These are phyloP conservation scores for Globisporangium nunn DNA, from an alignment of 352 stramenopile species.

Conservation along the genomic window DNA sequence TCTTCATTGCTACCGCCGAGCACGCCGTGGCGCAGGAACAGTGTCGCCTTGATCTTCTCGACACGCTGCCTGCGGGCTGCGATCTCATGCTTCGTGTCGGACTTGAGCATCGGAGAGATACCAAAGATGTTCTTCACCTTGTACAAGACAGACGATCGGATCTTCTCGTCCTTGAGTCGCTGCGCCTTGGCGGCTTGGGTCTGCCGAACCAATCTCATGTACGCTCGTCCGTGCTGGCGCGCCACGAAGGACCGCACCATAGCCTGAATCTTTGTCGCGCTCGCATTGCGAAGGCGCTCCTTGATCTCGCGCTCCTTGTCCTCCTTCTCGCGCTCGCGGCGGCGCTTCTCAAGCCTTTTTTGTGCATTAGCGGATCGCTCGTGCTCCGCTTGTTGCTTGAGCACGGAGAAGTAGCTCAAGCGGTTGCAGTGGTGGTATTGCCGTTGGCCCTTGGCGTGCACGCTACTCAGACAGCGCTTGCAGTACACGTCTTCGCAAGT, in stretches of 20 bases:
- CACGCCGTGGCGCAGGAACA: conserved; percentile 35
- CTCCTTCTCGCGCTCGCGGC: conserved; percentile 21
- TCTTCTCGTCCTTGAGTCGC: conserved; percentile 32
- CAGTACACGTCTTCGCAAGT: conserved; percentile 59
- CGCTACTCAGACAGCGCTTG: conserved; percentile 52
- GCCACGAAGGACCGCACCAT: conserved; percentile 26
- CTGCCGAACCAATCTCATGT: conserved; percentile 46
- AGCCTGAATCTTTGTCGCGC: conserved; percentile 37
- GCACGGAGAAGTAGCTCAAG: conserved; percentile 62
- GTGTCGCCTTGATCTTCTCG: conserved; percentile 31
- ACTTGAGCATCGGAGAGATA: conserved; percentile 32
- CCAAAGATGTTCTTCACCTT: conserved; percentile 32
- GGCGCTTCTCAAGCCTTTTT: conserved; percentile 25
- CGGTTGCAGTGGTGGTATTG: conserved; percentile 47
- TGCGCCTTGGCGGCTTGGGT: conserved; percentile 33
- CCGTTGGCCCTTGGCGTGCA: conserved; percentile 50
- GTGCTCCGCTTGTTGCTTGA: conserved; percentile 39
- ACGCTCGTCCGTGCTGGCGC: conserved; percentile 27
- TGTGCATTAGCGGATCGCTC: conserved; percentile 24
- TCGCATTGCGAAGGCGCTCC: conserved; percentile 15
- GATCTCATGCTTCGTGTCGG: conserved; percentile 50
- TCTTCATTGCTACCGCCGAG: conserved; percentile 2
- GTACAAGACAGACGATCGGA: conserved; percentile 32
- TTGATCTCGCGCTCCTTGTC: conserved; percentile 13
- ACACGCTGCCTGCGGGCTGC: conserved; percentile 22